Conservation (phyloP, 495 filamentous ascomycete genomes). For the Aspergillus olivimuriae region DNA sequence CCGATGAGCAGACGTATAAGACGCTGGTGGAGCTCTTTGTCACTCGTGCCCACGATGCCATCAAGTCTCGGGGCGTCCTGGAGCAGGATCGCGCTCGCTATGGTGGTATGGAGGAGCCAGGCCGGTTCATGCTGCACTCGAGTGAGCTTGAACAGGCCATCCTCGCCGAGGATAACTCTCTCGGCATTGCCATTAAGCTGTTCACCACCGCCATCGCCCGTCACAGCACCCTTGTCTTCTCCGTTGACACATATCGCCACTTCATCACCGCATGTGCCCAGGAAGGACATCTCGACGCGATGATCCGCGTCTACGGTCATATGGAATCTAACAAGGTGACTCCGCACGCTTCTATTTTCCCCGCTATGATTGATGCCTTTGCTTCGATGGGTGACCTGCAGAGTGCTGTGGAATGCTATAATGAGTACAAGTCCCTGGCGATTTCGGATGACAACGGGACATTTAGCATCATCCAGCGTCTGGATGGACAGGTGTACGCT, state of each 20-base stretch:
- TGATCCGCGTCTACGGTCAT: slow-evolving; percentile 82
- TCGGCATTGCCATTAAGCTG: slow-evolving; percentile 74
- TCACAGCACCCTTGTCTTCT: slow-evolving; percentile 47
- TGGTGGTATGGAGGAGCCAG: slow-evolving; percentile 78
- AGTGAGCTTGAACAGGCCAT: slow-evolving; percentile 78
- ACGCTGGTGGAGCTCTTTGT: slow-evolving; percentile 78
- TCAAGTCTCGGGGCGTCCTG: slow-evolving; percentile 59
- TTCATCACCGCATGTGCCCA: slow-evolving; percentile 82
- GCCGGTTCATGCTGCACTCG: slow-evolving; percentile 85
- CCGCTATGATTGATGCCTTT: slow-evolving; percentile 89
- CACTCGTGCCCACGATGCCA: slow-evolving; percentile 66
- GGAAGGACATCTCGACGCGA: slow-evolving; percentile 69
- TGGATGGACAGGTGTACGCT: slow-evolving; percentile 81
- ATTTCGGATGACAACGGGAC: slow-evolving; percentile 73
- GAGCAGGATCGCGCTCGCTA: slow-evolving; percentile 73
- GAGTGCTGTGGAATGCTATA: slow-evolving; percentile 92
- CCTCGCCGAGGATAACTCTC: slow-evolving; percentile 76
- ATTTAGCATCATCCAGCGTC: slow-evolving; percentile 60
- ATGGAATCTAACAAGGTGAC: slow-evolving; percentile 72
- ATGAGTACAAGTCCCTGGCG: slow-evolving; percentile 82
- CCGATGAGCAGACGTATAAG: slow-evolving; percentile 79
- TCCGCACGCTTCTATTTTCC: slow-evolving; percentile 74
- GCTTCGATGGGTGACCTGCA: slow-evolving; percentile 69
- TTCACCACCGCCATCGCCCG: slow-evolving; percentile 65
- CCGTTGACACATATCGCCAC: slow-evolving; percentile 69